Conservation (phyloP, 495 filamentous ascomycete species). For the Daldinia loculata region DNA sequence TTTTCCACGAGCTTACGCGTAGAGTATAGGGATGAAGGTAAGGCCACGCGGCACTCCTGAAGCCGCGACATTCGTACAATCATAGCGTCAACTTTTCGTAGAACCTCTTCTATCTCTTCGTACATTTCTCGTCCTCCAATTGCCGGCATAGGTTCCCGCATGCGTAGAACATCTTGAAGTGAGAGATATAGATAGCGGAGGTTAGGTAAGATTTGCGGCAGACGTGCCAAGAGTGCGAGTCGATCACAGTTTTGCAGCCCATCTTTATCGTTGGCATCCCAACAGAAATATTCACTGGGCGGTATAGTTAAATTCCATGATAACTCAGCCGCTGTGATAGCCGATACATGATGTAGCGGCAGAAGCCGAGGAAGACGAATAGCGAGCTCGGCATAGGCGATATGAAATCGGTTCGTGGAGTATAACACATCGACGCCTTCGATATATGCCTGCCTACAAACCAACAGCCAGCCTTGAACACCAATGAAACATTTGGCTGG, state of each 20-base stretch:
- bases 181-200: not conserved
- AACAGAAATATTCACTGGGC: not conserved
- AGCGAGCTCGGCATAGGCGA: constrained; percentile 2
- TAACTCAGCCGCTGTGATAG: not conserved
- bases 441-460: constrained; percentile 38
- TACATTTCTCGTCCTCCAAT: not conserved
- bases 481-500: constrained; percentile 34
- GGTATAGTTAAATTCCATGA: not conserved
- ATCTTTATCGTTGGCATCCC: not conserved
- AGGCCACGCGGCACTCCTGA: not conserved
- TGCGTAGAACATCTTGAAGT: not conserved
- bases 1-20: not conserved
- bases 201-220: not conserved
- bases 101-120: not conserved
- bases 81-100: not conserved
- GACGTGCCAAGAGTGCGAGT: not conserved
- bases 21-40: not conserved
- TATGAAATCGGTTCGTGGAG: constrained; percentile 31
- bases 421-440: constrained; percentile 40
- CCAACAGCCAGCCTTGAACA: constrained; percentile 33
- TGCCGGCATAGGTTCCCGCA: not conserved
- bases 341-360: not conserved
- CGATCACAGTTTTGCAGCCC: not conserved
- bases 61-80: not conserved
- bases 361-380: not conserved